Evolutionary conservation across 1,284 basidiomycete genomes (phyloP).

Genomic region (Fomitopsis pinicola): DNA sequence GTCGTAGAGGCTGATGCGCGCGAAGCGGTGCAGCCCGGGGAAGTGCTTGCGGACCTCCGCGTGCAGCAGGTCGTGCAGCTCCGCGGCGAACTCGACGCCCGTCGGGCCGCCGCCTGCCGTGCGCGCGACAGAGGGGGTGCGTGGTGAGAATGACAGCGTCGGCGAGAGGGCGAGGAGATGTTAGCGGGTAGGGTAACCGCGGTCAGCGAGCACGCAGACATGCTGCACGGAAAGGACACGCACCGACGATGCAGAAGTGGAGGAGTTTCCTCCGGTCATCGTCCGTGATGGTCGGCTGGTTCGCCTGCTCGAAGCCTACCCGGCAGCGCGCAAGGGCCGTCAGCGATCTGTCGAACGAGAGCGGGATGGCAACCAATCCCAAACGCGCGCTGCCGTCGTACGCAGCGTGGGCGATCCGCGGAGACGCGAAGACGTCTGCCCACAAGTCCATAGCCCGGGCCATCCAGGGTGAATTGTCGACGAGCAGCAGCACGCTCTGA

Average conservation of each 20-base stretch:
- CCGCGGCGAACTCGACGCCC: constrained; percentile 84
- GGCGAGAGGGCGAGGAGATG: no score
- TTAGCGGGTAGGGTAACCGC: no score
- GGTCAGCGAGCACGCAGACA: no score
- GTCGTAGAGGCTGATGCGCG: constrained; percentile 77
- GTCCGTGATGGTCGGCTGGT: constrained; percentile 65
- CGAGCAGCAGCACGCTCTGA: no score
- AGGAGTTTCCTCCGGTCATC: constrained; percentile 63
- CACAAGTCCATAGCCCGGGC: no score
- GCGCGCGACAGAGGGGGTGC: no score
- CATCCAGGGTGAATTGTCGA: no score
- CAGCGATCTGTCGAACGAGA: neutral
- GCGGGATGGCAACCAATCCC: no score
- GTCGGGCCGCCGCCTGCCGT: constrained; percentile 63
- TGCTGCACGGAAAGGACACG: constrained; percentile 22
- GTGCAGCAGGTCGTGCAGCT: constrained; percentile 80
- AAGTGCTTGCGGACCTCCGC: constrained; percentile 71
- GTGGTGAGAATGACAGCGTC: no score
- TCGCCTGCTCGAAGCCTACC: constrained; percentile 75
- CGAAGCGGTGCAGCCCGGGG: constrained; percentile 56
- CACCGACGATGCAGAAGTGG: constrained; percentile 79
- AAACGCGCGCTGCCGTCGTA: no score
- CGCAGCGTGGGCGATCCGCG: no score
- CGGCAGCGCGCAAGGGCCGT: neutral
- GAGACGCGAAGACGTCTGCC: no score